Conservation (phyloP, 768 basidiomycete species). For the Harrya chromipes region DNA sequence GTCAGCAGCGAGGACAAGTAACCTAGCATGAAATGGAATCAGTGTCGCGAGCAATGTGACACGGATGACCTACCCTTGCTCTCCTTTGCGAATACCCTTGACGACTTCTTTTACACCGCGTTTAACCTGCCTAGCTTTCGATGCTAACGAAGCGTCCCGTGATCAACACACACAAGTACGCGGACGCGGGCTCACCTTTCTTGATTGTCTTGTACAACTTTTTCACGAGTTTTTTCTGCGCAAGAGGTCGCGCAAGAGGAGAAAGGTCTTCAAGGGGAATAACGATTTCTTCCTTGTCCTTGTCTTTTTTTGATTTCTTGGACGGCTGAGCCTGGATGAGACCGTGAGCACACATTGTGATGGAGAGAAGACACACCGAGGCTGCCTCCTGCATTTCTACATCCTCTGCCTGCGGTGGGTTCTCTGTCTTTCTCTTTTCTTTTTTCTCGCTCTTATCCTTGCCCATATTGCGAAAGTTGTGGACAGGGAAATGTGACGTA, state of each 20-base stretch:
- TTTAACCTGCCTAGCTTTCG: constrained; percentile 93
- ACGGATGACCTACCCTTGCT: constrained; percentile 72
- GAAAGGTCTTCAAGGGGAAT: constrained; percentile 81
- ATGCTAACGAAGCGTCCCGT: constrained; percentile 49
- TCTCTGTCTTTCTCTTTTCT: constrained; percentile 53
- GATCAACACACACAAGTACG: not conserved
- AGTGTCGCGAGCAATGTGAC: not conserved
- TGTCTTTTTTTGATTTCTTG: constrained; percentile 67
- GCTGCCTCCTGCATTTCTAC: constrained; percentile 44
- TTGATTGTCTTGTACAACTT: constrained; percentile 95
- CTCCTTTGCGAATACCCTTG: constrained; percentile 95
- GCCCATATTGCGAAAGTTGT: constrained; percentile 40
- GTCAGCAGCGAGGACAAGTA: constrained; percentile 92
- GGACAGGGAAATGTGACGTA: constrained; percentile 15
- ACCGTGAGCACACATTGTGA: constrained; percentile 29
- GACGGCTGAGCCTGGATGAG: constrained; percentile 27
- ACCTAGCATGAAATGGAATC: constrained; percentile 39
- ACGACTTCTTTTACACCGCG: constrained; percentile 98
- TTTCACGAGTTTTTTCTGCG: constrained; percentile 89
- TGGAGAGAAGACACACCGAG: constrained; percentile 25
- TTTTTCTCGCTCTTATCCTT: constrained; percentile 80
- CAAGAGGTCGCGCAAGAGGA: constrained; percentile 92
- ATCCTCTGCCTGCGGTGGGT: constrained; percentile 35
- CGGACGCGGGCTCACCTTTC: constrained; percentile 53
- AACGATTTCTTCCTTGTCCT: constrained; percentile 44